Evolutionary conservation across 2,329 filamentous ascomycete species (phyloP), one percentile per base, ranked within the genome.

Genomic region (Fusarium haematococcum): DNA sequence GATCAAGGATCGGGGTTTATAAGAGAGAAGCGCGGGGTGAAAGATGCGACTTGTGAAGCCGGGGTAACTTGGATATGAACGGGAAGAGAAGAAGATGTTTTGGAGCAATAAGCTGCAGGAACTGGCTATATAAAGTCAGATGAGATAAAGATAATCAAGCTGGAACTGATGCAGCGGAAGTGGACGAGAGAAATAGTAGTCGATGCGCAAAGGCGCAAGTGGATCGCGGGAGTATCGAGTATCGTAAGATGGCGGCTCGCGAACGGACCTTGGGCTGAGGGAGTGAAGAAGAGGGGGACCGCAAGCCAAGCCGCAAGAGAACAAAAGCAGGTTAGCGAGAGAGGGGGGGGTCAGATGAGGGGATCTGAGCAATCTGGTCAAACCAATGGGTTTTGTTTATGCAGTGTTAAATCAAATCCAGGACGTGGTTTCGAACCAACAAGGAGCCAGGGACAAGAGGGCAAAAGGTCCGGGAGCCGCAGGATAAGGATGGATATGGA

Each of bases 211-310:
- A 65, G 68, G 68, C 45, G 48, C 41, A 64, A 62, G 73, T 71
- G 73, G 61, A 75, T 75, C 58, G 67, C 70, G 54, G 67, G 67
- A 68, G 59, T 54, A 75, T 75, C 65, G 45, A 70, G 63, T 63
- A 67, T 75, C 63, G 75, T 75, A 75, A 71, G 73, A 75, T 75
- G 56, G 62, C 64, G 70, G 48, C 59, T 75, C 43, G 57, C 43
- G 35, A 61, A 74, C 58, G 68, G 63, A 48, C 68, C 70, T 64
- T 64, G 25, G 32, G 57, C 33, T 68, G 57, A 65, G 69, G 57
- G 14, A 62, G 16, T 27, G 60, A 43, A 45, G 60, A 18, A 25
- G n/a, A 18, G 32, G 32, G 27, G 57, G 48, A 52, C 48, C 27
- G 13, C 45, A 54, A 33, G 27, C 41, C 59, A 62, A 48, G 41